phyloP scores from a whole-genome alignment of 805 yeast genomes.

The Torulaspora delbrueckii region DNA sequence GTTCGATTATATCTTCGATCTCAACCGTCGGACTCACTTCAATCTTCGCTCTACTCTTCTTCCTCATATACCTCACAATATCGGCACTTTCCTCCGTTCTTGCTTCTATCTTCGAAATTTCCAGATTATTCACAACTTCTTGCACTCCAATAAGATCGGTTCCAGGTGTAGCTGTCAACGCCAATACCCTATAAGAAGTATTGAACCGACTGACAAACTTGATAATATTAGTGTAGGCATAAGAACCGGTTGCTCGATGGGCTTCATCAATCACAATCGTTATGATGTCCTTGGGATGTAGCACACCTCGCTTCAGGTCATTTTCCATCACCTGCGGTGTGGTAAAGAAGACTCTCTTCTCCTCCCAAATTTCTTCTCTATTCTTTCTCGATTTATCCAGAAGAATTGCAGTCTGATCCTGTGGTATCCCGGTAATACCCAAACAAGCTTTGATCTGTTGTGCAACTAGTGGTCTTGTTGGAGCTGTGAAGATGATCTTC shows the following conservation, averaged over 20 bases:
- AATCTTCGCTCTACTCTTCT: conserved; percentile 55
- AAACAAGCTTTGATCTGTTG: conserved; percentile 94
- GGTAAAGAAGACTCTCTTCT: conserved; percentile 77
- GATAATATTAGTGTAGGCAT: conserved; percentile 84
- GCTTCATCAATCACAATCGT: conserved; percentile 92
- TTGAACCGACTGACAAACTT: conserved; percentile 57
- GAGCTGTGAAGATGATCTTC: conserved; percentile 91
- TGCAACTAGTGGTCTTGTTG: conserved; percentile 92
- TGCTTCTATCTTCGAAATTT: conserved; percentile 73
- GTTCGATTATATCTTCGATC: conserved; percentile 50
- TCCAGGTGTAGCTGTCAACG: conserved; percentile 95
- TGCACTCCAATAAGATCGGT: conserved; percentile 84
- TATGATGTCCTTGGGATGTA: conserved; percentile 70
- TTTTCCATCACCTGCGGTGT: conserved; percentile 96
- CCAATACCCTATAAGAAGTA: conserved; percentile 67
- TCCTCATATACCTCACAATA: conserved; percentile 70
- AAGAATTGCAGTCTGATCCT: conserved; percentile 71
- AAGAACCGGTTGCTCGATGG: conserved; percentile 86
- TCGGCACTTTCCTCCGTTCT: conserved; percentile 83
- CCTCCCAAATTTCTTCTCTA: conserved; percentile 72
- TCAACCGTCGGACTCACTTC: conserved; percentile 51
- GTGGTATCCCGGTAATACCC: conserved; percentile 77
- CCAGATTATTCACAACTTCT: conserved; percentile 66
- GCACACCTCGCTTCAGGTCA: conserved; percentile 68
- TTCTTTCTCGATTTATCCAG: conserved; percentile 54